Base-by-base conservation (phyloP, 2,329 filamentous ascomycete species). In the Fusarium udum region DNA sequence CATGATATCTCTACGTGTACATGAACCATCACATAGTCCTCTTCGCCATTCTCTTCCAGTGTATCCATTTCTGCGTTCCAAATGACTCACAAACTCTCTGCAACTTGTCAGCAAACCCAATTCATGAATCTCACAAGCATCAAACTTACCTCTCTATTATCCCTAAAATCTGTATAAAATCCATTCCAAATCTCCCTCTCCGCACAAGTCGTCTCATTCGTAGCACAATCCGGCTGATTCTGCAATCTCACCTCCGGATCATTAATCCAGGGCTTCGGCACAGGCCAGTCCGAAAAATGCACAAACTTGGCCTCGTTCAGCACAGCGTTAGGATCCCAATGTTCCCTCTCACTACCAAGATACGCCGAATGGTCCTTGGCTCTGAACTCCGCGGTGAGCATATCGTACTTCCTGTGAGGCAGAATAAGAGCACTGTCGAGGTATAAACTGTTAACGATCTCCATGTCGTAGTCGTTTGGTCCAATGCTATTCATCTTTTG, bases 281-380 rank as follows among this genome's bases (percentile, higher is more conserved):
- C 78, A 3, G 92, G 92, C 89, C 89, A 92, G 78, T 94, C 92
- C 13, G 89, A 91, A 79, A 93, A 93, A 78, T 93, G 92, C 4
- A 93, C 83, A 34, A 91, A 85, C 72, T 92, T 92, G 14, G 90
- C 89, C 75, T 92, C 89, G 24, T 85, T 84, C 51, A 88, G 82
- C 2, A 86, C 84, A 24, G 79, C 62, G 60, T 80, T n/a, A 1
- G 91, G 84, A 78, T 92, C 87, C 90, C 91, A 93, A 12, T 78
- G 76, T 71, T 89, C 88, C 5, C 85, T 80, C 24, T 84, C 82
- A 13, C 71, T 71, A 1, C 80, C 78, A 4, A 85, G 80, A 42
- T 86, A 87, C 2, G 84, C 81, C 22, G 82, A 77, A 72, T 87
- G 87, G 4, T 89, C 81, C 16, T 87, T 15, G 69, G 75, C 77